Evolutionary conservation across 2,329 filamentous ascomycete species (phyloP).

Genomic region (Xylariaceae sp.): DNA sequence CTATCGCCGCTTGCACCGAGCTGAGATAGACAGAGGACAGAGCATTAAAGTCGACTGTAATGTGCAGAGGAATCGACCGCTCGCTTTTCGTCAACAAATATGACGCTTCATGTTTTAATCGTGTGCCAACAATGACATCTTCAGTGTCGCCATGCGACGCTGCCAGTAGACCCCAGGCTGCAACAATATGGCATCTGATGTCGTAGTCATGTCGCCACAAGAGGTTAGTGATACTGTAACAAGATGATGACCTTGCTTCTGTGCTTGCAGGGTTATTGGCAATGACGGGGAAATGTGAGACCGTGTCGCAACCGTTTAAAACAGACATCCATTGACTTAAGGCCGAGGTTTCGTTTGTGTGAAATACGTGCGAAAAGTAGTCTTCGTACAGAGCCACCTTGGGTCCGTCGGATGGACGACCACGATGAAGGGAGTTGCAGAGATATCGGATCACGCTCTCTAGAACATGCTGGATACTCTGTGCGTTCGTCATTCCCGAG

Average conservation of each 20-base stretch:
- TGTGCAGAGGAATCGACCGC: background rate
- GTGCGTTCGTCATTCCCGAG: background rate
- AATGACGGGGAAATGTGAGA: background rate
- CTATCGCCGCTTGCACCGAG: background rate
- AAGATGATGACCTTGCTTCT: too few relatives aligned
- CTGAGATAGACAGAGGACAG: background rate
- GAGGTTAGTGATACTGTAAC: background rate
- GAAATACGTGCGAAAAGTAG: background rate
- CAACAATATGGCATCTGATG: background rate
- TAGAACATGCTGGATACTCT: background rate
- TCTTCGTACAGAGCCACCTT: background rate
- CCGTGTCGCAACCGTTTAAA: background rate
- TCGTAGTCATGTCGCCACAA: background rate
- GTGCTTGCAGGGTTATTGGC: too few relatives aligned
- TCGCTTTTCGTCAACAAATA: background rate
- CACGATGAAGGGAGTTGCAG: background rate
- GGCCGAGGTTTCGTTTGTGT: background rate
- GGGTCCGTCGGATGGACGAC: background rate
- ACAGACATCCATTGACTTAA: background rate
- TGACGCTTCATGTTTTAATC: background rate
- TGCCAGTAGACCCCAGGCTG: background rate
- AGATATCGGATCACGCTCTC: background rate
- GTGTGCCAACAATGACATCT: background rate
- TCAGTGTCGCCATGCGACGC: background rate
- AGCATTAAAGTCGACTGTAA: background rate